A percentile compares a stretch with the other conserved stretches of the same genome.
phyloP scores from a whole-genome alignment of 495 filamentous ascomycete genomes.

The Bryoglossum gracile region DNA sequence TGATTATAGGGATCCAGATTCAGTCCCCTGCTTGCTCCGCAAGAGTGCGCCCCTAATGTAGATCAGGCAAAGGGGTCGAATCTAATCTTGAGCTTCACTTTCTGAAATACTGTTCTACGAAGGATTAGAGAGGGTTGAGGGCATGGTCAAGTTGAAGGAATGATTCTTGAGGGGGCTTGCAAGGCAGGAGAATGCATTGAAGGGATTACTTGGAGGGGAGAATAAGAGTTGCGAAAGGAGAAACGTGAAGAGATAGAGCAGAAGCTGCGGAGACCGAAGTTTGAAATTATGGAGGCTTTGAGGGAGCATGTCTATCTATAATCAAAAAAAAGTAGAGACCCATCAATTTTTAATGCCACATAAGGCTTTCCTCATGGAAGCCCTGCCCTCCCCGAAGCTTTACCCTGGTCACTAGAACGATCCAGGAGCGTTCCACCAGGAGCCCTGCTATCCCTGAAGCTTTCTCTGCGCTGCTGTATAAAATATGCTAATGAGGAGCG shows the following conservation, averaged over 20 bases:
- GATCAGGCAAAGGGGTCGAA: background rate
- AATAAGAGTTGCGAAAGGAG: background rate
- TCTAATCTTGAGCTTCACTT: background rate
- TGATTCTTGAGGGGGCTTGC: background rate
- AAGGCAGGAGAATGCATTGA: background rate
- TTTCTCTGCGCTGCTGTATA: background rate
- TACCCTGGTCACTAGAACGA: background rate
- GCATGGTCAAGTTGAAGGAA: background rate
- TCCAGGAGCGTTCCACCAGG: background rate
- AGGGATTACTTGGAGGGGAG: background rate
- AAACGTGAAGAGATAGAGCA: slow-evolving; percentile 1
- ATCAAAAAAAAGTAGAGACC: background rate
- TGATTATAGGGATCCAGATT: slow-evolving; percentile 2
- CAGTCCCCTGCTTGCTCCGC: background rate
- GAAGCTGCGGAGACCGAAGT: background rate
- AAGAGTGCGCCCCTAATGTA: background rate
- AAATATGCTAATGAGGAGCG: background rate
- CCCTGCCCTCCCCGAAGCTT: background rate
- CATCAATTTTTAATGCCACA: background rate
- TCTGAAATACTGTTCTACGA: background rate
- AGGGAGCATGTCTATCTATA: background rate
- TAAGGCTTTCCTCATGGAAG: background rate
- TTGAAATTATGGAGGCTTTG: background rate
- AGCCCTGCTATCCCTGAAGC: background rate
- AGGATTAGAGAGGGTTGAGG: background rate